Evolutionary conservation across 805 yeast species (phyloP), one percentile per base, ranked within the genome.

Genomic region (Ogataea haglerorum): DNA sequence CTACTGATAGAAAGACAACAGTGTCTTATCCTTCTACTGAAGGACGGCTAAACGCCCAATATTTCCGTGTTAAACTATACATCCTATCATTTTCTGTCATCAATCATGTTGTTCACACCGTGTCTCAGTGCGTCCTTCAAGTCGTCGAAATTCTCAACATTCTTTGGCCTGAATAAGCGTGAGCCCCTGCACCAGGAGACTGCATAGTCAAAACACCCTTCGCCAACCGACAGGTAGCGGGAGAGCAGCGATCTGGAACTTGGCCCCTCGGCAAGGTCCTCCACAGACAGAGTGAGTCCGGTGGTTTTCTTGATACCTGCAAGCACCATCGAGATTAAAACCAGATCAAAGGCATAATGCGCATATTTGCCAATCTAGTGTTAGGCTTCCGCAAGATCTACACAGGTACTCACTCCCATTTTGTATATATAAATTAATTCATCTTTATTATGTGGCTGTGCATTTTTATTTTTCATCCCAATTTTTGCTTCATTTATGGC

Each of bases 231-330:
- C 22, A 83, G 64, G 47, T 78, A 80, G 40, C 71, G 70, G 15
- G 69, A 68, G 30, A 82, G 63, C 63, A 45, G 60, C 54, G 46
- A 36, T 40, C 63, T 49, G 14, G 73, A 62, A 43, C 73, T 78
- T 16, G 57, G 53, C 28, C 81, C 72, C 14, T 57, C 77, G 70
- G 61, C 80, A 59, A 45, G 51, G 38, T 41, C 30, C n/a, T 43
- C 43, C 10, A 56, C 51, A n/a, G 50, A 33, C 12, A 59, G 34
- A 28, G 46, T 60, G 64, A 81, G 68, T 0, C 97, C 97, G 0
- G 96, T 85, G 47, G 85, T 80, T 47, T 88, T 75, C 58, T 87
- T 83, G 38, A 90, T 73, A 3, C 95, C 95, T 0, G 97, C 96
- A 31, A 91, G 67, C 10, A 90, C 69, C 59, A 93, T 78, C 2